These are phyloP conservation scores for Picea mariana DNA, from an alignment of 83 land plant genomes.

Conservation along the genomic window DNA sequence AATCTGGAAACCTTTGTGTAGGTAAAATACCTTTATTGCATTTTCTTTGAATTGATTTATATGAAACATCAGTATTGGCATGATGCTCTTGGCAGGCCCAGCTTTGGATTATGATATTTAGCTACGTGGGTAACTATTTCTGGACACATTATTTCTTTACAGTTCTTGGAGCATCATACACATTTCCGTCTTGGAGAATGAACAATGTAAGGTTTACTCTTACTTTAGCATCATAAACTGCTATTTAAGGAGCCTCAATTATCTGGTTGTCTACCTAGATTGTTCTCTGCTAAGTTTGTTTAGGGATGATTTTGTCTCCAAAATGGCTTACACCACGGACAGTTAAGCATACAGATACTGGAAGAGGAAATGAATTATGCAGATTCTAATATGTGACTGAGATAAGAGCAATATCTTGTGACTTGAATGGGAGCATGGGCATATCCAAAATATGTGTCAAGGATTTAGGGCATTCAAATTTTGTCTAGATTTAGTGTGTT, in stretches of 20 bases:
- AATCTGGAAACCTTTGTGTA: no score
- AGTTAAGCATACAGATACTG: not conserved
- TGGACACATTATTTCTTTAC: conserved; percentile 99
- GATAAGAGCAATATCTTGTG: not conserved
- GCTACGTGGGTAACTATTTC: conserved; percentile 97
- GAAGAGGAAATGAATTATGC: not conserved
- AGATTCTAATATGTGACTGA: not conserved
- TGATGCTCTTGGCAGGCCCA: conserved; percentile 61
- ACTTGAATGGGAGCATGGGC: not conserved
- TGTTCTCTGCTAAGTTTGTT: not conserved
- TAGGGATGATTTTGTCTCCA: not conserved
- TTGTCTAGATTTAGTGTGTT: not conserved
- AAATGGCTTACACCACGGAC: not conserved
- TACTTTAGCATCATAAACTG: not conserved
- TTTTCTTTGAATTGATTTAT: not conserved
- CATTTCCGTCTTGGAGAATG: conserved; percentile 94
- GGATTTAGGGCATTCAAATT: not conserved
- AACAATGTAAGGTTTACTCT: conserved; percentile 66
- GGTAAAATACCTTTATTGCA: not conserved
- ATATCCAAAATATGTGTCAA: not conserved
- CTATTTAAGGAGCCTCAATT: not conserved
- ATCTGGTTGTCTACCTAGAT: not conserved
- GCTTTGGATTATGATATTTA: conserved; percentile 86
- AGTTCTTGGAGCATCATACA: conserved; percentile 96
- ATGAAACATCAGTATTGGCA: not conserved